phyloP scores from a whole-genome alignment of 768 basidiomycete species.

The Podaxis sp. region DNA sequence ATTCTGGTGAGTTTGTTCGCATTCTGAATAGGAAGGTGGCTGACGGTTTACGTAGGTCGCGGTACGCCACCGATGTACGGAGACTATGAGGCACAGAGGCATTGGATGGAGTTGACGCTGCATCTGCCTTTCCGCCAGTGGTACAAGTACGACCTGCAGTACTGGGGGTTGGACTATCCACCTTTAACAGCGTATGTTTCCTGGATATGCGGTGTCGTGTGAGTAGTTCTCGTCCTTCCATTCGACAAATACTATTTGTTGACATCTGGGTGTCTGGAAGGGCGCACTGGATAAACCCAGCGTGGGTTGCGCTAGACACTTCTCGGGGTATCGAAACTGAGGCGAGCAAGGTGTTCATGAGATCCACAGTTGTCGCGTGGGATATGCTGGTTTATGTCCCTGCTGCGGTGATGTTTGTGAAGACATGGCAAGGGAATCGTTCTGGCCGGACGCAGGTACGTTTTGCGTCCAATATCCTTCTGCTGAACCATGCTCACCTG shows the following conservation, averaged over 20 bases:
- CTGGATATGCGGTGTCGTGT: conserved; percentile 81
- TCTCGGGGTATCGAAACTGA: conserved; percentile 75
- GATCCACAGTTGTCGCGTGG: conserved; percentile 64
- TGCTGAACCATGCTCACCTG: conserved; percentile 9
- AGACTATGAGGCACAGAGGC: conserved; percentile 91
- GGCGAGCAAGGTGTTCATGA: conserved; percentile 76
- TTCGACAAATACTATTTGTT: not conserved
- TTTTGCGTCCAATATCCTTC: not conserved
- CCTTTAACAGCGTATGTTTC: conserved; percentile 90
- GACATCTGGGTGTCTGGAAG: conserved; percentile 20
- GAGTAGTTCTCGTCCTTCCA: conserved; percentile 26
- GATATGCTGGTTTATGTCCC: conserved; percentile 78
- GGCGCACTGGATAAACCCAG: conserved; percentile 40
- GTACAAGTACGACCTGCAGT: conserved; percentile 87
- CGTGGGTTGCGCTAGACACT: conserved; percentile 69
- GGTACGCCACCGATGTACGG: conserved; percentile 82
- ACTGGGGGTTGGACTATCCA: conserved; percentile 97
- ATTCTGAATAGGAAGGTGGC: no score
- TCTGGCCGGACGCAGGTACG: conserved; percentile 80
- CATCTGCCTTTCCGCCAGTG: conserved; percentile 75
- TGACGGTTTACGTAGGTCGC: conserved; percentile 45
- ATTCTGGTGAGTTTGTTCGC: conserved; percentile 63
- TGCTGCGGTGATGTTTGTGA: conserved; percentile 65
- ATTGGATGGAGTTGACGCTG: conserved; percentile 92
- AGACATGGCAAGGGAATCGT: conserved; percentile 64